Evolutionary conservation across 305 asterid genomes (phyloP).

Genomic region (Rubia balearica): DNA sequence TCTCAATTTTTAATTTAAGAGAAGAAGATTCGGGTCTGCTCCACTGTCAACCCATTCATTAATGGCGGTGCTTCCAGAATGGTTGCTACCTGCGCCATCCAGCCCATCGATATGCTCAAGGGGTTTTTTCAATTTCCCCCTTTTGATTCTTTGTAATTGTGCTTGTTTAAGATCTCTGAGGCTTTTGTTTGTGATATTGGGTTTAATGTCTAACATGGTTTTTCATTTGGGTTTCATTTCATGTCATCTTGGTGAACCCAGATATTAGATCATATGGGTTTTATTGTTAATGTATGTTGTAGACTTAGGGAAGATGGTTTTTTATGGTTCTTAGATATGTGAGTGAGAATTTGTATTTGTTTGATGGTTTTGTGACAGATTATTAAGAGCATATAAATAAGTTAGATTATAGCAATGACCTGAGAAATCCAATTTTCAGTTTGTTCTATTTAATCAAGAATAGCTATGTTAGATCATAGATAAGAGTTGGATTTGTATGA

Average conservation of each 20-base stretch:
- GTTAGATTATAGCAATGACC: background rate
- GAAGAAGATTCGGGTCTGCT: constrained; percentile 45
- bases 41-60: constrained; percentile 70
- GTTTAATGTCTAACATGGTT: constrained; percentile 9
- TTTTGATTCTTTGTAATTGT: background rate
- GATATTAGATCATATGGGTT: no score
- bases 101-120: constrained; percentile 96
- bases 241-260: no score
- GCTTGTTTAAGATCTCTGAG: background rate
- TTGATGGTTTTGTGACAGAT: no score
- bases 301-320: no score
- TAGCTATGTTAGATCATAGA: background rate
- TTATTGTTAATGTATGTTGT: no score
- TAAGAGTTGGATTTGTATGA: background rate
- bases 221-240: constrained; percentile 3
- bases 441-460: background rate
- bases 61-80: constrained; percentile 92
- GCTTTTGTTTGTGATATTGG: constrained; percentile 17
- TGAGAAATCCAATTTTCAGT: background rate
- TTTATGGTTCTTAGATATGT: no score
- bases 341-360: no score
- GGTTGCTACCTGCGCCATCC: constrained; percentile 95
- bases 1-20: no score
- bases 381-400: constrained; percentile 32
- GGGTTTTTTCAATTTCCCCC: constrained; percentile 16